phyloP scores from a whole-genome alignment of 2,329 filamentous ascomycete genomes.

The Blumeriella jaapii region DNA sequence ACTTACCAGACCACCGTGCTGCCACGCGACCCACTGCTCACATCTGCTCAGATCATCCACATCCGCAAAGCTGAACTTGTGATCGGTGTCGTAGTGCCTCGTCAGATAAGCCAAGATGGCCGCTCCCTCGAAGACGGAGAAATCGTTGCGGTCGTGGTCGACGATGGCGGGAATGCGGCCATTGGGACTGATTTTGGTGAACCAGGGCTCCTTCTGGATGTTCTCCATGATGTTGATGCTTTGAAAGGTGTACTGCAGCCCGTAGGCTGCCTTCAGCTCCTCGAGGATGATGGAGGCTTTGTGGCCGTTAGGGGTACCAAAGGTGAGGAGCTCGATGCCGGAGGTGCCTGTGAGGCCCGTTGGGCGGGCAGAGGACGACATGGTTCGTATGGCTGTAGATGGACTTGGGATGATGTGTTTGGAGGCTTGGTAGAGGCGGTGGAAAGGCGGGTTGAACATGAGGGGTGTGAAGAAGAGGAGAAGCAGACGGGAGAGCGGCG shows the following conservation, averaged over 20 bases:
- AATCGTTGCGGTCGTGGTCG: conserved; percentile 49
- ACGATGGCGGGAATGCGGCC: conserved; percentile 55
- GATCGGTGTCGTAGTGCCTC: conserved; percentile 57
- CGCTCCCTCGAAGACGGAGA: conserved; percentile 62
- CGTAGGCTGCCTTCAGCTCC: conserved; percentile 55
- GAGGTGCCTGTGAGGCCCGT: conserved; percentile 48
- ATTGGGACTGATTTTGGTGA: conserved; percentile 49
- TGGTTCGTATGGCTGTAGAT: conserved; percentile 8
- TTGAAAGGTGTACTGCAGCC: conserved; percentile 47
- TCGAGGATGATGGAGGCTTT: conserved; percentile 52
- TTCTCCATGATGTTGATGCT: conserved; percentile 47
- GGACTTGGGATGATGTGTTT: conserved; percentile 11
- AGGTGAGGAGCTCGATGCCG: conserved; percentile 54
- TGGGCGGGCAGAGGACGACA: conserved; percentile 27
- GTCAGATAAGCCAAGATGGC: conserved; percentile 65
- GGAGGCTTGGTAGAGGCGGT: conserved; percentile 18
- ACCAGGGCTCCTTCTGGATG: conserved; percentile 58
- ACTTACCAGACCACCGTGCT: conserved; percentile 28
- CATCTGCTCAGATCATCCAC: conserved; percentile 32
- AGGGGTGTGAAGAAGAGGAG: too few species aligned
- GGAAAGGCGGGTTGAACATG: conserved; percentile 21
- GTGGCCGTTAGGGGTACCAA: conserved; percentile 41
- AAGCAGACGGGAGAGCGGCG: too few species aligned
- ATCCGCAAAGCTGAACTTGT: conserved; percentile 53
- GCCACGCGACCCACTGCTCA: conserved; percentile 56